Conservation (phyloP, 306 rosid species). For the Phaseolus lunatus region DNA sequence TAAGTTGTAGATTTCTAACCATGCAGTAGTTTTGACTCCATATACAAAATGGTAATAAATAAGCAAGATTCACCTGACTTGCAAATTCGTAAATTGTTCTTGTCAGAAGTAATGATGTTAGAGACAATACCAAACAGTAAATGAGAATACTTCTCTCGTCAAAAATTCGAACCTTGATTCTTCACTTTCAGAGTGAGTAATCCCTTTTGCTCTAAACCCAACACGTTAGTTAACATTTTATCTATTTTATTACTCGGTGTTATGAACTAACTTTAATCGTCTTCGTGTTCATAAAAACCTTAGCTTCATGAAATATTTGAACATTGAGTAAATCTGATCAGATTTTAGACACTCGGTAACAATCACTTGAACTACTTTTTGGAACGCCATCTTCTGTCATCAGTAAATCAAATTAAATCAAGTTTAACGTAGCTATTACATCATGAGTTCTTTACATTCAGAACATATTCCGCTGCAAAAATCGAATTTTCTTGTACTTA, state of each 20-base stretch:
- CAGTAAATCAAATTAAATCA: constrained; percentile 15
- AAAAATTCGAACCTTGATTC: no score
- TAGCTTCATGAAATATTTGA: background rate
- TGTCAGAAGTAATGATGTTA: no score
- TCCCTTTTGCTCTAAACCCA: no score
- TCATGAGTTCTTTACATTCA: background rate
- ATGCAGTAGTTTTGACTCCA: no score
- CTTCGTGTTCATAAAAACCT: background rate
- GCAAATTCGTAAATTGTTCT: no score
- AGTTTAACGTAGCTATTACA: background rate
- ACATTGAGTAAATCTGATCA: background rate
- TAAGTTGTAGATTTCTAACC: no score
- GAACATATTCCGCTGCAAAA: background rate
- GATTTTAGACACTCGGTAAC: background rate
- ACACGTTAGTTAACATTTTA: background rate
- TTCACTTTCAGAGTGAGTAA: no score
- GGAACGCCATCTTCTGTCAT: background rate
- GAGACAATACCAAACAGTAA: no score
- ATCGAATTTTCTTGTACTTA: background rate
- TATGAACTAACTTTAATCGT: background rate
- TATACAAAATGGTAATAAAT: no score
- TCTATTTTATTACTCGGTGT: background rate
- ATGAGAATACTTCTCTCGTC: no score
- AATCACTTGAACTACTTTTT: background rate
- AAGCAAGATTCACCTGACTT: no score